A percentile compares a stretch with the other conserved stretches of the same genome.
phyloP scores from a whole-genome alignment of 129 eudicot species.

The Pseudognaphalium luteoalbum region DNA sequence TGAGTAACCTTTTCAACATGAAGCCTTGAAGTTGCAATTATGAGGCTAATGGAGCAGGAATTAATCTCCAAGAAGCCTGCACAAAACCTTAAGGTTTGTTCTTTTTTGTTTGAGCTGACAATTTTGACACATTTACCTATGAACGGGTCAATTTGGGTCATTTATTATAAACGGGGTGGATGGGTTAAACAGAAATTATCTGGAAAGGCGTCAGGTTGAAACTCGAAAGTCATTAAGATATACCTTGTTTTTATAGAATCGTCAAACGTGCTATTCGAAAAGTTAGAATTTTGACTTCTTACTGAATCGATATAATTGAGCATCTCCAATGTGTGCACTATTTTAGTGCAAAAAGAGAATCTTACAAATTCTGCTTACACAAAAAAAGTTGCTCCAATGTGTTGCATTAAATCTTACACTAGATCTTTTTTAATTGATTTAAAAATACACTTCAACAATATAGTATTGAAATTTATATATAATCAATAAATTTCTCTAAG shows the following conservation, averaged over 20 bases:
- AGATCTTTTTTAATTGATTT: no score
- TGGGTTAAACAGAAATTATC: neutral
- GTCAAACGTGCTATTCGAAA: neutral
- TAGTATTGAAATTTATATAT: no score
- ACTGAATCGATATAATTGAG: neutral
- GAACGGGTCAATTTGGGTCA: neutral
- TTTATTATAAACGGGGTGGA: neutral
- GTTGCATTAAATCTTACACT: no score
- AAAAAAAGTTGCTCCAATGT: no score
- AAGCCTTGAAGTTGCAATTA: constrained; percentile 83
- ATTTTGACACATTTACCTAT: constrained; percentile 7
- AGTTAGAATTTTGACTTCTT: neutral
- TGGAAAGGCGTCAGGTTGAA: neutral
- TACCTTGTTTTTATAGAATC: neutral
- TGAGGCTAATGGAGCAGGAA: constrained; percentile 82
- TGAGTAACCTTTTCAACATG: constrained; percentile 28
- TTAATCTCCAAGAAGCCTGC: constrained; percentile 77
- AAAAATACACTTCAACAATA: no score
- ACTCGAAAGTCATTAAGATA: constrained; percentile 1
- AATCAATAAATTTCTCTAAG: no score
- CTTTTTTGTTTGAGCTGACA: neutral
- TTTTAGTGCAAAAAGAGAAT: no score
- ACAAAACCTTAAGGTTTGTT: constrained; percentile 78
- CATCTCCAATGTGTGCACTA: no score
- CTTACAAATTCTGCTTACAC: no score